A percentile compares a stretch with the other conserved stretches of the same genome.
Evolutionary conservation across 306 rosid species (phyloP).

Genomic region (Gillenia trifoliata): DNA sequence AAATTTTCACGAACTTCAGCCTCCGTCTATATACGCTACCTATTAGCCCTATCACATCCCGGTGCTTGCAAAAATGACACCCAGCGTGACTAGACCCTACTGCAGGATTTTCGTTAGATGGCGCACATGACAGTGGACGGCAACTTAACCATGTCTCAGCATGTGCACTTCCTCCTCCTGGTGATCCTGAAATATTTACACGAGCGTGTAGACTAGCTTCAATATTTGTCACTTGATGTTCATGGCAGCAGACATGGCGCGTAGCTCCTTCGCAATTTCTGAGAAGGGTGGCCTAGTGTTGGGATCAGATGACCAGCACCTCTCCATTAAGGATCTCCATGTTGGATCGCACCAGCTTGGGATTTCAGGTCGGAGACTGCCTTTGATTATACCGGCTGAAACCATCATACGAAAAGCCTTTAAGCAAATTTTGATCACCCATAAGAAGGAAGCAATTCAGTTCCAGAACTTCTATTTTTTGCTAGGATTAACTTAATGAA

Average conservation of each 20-base stretch:
- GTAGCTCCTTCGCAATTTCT: constrained; percentile 30
- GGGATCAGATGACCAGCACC: constrained; percentile 35
- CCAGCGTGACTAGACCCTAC: constrained; percentile 2
- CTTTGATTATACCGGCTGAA: constrained; percentile 28
- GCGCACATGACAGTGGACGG: constrained; percentile 6
- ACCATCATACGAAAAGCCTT: neutral
- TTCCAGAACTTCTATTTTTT: neutral
- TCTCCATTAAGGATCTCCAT: constrained; percentile 31
- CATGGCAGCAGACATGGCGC: constrained; percentile 24
- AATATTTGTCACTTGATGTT: constrained; percentile 14
- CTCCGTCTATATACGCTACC: neutral
- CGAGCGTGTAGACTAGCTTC: neutral
- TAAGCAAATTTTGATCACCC: neutral
- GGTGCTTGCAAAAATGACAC: constrained; percentile 4
- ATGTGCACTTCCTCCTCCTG: neutral
- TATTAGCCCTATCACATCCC: neutral
- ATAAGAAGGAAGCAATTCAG: neutral
- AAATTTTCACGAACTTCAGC: neutral
- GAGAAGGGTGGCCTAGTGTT: constrained; percentile 25
- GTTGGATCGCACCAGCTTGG: constrained; percentile 39
- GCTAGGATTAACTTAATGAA: neutral
- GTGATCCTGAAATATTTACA: constrained; percentile 17
- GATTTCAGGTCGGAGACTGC: constrained; percentile 25
- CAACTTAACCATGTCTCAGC: constrained; percentile 6
- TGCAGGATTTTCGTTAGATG: neutral